A percentile compares a stretch with the other conserved stretches of the same genome.
These are phyloP conservation scores for Talaromyces sp. DNA, from an alignment of 2,329 filamentous ascomycete species.

Conservation along the genomic window DNA sequence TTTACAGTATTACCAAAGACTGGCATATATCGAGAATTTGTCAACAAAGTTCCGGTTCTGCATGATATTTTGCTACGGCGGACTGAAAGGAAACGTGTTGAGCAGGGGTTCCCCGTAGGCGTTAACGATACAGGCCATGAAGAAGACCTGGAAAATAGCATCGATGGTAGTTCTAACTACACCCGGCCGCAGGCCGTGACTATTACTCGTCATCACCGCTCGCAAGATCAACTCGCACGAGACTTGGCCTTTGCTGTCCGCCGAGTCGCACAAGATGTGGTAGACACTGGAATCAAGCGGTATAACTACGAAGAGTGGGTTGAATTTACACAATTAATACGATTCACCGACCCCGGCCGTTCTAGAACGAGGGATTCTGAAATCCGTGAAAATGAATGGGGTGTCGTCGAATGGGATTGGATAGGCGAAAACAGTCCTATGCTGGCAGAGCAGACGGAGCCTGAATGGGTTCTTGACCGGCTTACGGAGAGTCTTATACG, in stretches of 20 bases:
- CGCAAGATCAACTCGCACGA: conserved; percentile 56
- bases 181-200: conserved; percentile 19
- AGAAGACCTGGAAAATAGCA: neutral
- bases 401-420: conserved; percentile 67
- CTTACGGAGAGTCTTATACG: conserved; percentile 60
- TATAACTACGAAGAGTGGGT: conserved; percentile 86
- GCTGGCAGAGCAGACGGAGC: conserved; percentile 58
- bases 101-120: conserved; percentile 43
- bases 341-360: conserved; percentile 43
- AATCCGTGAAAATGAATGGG: conserved; percentile 52
- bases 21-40: conserved; percentile 51
- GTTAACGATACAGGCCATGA: conserved; percentile 22
- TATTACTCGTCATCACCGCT: conserved; percentile 42
- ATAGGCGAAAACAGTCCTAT: conserved; percentile 65
- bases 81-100: conserved; percentile 42
- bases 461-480: conserved; percentile 63
- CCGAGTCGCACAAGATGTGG: conserved; percentile 60
- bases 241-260: conserved; percentile 67
- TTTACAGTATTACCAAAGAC: conserved; percentile 62
- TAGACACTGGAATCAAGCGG: conserved; percentile 52
- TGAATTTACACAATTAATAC: conserved; percentile 72
- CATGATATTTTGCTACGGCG: conserved; percentile 34
- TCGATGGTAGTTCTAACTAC: neutral
- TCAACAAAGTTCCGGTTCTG: conserved; percentile 44
- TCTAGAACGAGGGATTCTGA: conserved; percentile 26